These are phyloP conservation scores for Eucommia ulmoides DNA, from an alignment of 257 asterid species.

Conservation along the genomic window DNA sequence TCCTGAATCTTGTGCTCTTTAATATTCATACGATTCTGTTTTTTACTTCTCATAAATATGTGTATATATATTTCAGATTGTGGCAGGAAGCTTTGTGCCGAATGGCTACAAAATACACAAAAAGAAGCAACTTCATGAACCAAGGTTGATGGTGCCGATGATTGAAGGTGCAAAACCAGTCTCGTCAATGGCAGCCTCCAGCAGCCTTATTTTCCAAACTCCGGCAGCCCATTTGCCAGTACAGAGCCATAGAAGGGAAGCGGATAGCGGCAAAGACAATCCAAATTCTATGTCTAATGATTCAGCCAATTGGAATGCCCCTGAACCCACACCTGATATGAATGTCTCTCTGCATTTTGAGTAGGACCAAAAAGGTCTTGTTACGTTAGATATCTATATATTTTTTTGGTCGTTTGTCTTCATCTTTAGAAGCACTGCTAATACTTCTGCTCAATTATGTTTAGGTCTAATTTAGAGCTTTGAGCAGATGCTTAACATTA, in stretches of 20 bases:
- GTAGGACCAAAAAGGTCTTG: no score
- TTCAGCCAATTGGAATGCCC: constrained; percentile 45
- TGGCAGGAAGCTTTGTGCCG: constrained; percentile 70
- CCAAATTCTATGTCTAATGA: constrained; percentile 53
- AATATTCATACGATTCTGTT: not conserved
- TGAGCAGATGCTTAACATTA: no score
- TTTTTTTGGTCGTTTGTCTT: no score
- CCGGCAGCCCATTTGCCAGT: constrained; percentile 27
- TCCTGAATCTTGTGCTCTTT: no score
- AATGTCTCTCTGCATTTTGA: constrained; percentile 51
- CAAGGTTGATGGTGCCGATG: constrained; percentile 22
- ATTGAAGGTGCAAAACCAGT: constrained; percentile 40
- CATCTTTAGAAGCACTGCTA: no score
- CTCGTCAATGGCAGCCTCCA: constrained; percentile 51
- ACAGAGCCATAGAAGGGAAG: constrained; percentile 43
- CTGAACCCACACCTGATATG: constrained; percentile 58
- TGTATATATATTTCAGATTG: constrained; percentile 63
- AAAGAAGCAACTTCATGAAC: constrained; percentile 27
- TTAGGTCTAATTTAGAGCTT: no score
- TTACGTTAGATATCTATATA: no score
- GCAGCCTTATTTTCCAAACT: constrained; percentile 15
- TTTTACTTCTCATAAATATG: no score
- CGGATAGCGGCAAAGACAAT: no score
- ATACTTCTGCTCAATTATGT: no score
- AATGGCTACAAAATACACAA: constrained; percentile 31